Conservation (phyloP, 2,329 filamentous ascomycete genomes). For the Alternaria arborescens region DNA sequence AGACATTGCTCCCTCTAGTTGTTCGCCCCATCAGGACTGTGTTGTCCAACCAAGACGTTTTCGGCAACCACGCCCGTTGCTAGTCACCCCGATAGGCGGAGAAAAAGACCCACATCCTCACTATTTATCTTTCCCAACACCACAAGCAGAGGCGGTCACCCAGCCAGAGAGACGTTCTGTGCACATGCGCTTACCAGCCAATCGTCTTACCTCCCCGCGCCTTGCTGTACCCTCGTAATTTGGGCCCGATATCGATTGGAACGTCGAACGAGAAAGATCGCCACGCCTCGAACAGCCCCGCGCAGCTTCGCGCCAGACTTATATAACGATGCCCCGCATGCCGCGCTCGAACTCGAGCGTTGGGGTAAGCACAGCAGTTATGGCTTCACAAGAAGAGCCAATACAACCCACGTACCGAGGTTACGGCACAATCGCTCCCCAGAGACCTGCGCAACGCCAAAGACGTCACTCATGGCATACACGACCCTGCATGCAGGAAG, state of each 20-base stretch:
- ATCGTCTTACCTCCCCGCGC: slow-evolving; percentile 19
- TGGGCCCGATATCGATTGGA: slow-evolving; percentile 15
- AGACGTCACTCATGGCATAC: slow-evolving; percentile 59
- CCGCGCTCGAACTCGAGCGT: slow-evolving; percentile 30
- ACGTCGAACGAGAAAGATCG: slow-evolving; percentile 18
- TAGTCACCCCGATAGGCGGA: slow-evolving; percentile 26
- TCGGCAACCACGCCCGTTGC: slow-evolving; percentile 26
- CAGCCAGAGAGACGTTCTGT: slow-evolving; percentile 29
- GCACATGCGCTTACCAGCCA: slow-evolving; percentile 34
- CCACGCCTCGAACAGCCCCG: slow-evolving; percentile 34
- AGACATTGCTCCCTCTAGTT: slow-evolving; percentile 1
- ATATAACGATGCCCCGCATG: slow-evolving; percentile 38
- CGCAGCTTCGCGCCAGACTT: slow-evolving; percentile 21
- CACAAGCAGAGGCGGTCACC: slow-evolving; percentile 19
- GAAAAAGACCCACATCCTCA: slow-evolving; percentile 27
- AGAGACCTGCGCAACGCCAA: slow-evolving; percentile 40
- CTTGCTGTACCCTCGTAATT: slow-evolving; percentile 23
- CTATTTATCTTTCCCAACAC: slow-evolving; percentile 23
- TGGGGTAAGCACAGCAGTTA: slow-evolving; percentile 44
- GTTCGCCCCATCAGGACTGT: slow-evolving; percentile 16
- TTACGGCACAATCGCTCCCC: slow-evolving; percentile 46
- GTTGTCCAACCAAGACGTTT: slow-evolving; percentile 24
- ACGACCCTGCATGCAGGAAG: slow-evolving; percentile 55
- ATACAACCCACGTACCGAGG: slow-evolving; percentile 44
- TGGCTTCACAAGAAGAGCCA: slow-evolving; percentile 56